Base-by-base conservation (phyloP, 495 filamentous ascomycete species). In the Xylaria venustula region DNA sequence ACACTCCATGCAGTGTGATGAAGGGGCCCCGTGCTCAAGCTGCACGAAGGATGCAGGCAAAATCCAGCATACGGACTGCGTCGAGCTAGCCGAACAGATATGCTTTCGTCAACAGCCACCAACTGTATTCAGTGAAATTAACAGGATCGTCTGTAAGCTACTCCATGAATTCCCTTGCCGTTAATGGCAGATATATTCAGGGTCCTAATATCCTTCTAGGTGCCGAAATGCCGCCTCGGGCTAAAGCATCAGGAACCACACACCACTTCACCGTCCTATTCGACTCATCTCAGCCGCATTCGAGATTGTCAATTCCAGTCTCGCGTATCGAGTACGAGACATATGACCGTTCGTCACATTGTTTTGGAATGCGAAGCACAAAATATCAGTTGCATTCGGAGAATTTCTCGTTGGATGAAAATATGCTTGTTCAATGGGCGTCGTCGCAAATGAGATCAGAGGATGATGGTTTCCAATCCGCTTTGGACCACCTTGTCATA, bases 1-100 rank as follows among this genome's bases (percentile, higher is more conserved):
- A 60, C 63, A 67, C 47, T 55, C 51, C 23, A 44, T 63, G 25
- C 46, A 73, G 70, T 73, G 70, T 67, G 68, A 71, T 58, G 55
- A 68, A 40, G 60, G 64, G n/a, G 54, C 56, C 8, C 66, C 68
- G 42, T 73, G 70, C 62, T 65, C 66, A 57, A 55, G 58, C 50
- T 73, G 70, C 61, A 66, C 30, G 37, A 53, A 46, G 15, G 60
- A 71, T 61, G 70, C 68, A 41, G 57, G 51, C n/a, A 71, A 69
- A 45, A 58, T 50, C 14, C 58, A 65, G 51, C 60, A 63, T 56
- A 58, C 46, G 37, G 68, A 64, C 22, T 67, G 66, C 51, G 61
- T 63, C 48, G 67, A 61, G 26, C 41, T 71, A 54, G 69, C 69
- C 40, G 49, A 67, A 37, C 64, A 64, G 5, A 65, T 71, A 50